Percentiles rank a stretch among this genome's conserved stretches.
Conservation (phyloP, 495 filamentous ascomycete species). For the Talaromyces stipitatus region DNA sequence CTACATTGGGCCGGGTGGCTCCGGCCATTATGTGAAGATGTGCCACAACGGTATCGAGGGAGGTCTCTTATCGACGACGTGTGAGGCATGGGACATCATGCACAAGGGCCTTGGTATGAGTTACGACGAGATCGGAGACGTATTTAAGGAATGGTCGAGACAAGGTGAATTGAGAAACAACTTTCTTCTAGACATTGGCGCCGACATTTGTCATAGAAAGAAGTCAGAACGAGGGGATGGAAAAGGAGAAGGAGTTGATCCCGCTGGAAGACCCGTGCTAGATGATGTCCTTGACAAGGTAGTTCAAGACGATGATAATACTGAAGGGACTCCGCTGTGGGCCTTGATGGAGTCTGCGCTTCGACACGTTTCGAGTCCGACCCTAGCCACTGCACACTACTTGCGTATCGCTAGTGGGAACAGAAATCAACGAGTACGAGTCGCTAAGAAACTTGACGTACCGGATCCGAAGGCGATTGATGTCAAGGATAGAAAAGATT, state of each 20-base stretch:
- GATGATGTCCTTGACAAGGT: constrained; percentile 67
- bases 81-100: constrained; percentile 62
- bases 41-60: constrained; percentile 73
- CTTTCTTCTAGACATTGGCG: constrained; percentile 57
- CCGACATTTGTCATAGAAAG: constrained; percentile 48
- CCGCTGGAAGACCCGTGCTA: constrained; percentile 42
- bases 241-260: constrained; percentile 28
- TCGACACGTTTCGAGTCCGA: constrained; percentile 58
- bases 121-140: constrained; percentile 54
- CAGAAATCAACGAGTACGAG: constrained; percentile 43
- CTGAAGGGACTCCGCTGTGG: constrained; percentile 66
- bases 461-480: constrained; percentile 34
- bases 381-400: constrained; percentile 55
- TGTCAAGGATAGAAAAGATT: constrained; percentile 32
- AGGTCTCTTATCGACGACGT: constrained; percentile 54
- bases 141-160: constrained; percentile 54
- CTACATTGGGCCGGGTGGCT: constrained; percentile 52
- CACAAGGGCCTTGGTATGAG: constrained; percentile 48
- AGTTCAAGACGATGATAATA: constrained; percentile 60
- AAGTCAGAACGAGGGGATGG: constrained; percentile 34
- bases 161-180: constrained; percentile 51
- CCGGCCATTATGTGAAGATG: constrained; percentile 73
- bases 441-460: constrained; percentile 35
- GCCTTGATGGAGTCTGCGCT: constrained; percentile 51
- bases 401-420: constrained; percentile 60